These are phyloP conservation scores for Jimgerdemannia lactiflua DNA, from an alignment of 192 early-diverging fungal genomes.

Conservation along the genomic window DNA sequence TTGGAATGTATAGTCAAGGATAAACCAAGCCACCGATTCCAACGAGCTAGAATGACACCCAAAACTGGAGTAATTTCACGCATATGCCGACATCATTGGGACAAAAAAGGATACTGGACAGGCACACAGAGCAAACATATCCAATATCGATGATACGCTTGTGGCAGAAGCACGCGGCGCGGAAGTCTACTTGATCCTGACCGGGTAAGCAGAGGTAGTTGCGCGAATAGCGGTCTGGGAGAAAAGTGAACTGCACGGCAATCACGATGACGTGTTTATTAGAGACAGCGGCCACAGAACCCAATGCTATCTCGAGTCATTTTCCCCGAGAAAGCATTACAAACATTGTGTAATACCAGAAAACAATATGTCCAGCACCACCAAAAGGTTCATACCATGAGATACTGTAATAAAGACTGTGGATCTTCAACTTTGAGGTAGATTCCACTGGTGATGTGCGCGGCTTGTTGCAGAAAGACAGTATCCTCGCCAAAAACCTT, in stretches of 20 bases:
- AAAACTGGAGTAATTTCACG: background rate
- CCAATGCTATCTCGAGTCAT: no score
- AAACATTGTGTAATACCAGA: constrained; percentile 10
- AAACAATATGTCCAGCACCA: no score
- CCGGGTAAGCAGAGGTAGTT: constrained; percentile 69
- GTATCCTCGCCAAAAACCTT: constrained; percentile 75
- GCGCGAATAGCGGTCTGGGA: constrained; percentile 79
- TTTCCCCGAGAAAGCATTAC: background rate
- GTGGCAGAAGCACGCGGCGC: constrained; percentile 98
- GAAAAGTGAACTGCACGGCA: constrained; percentile 58
- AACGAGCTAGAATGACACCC: background rate
- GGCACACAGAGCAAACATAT: constrained; percentile 97
- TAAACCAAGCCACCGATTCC: no score
- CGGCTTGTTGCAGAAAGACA: constrained; percentile 91
- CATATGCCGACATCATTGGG: background rate
- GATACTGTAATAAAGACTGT: constrained; percentile 73
- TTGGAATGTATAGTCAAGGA: background rate
- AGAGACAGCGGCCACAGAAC: no score
- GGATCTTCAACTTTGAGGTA: constrained; percentile 74
- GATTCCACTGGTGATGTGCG: constrained; percentile 83
- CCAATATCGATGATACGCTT: constrained; percentile 90
- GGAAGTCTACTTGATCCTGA: constrained; percentile 85
- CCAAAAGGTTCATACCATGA: constrained; percentile 64
- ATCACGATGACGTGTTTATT: background rate
- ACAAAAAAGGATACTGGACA: constrained; percentile 68